Base-by-base conservation (phyloP, 148 eudicot species). In the Bassia scoparia region DNA sequence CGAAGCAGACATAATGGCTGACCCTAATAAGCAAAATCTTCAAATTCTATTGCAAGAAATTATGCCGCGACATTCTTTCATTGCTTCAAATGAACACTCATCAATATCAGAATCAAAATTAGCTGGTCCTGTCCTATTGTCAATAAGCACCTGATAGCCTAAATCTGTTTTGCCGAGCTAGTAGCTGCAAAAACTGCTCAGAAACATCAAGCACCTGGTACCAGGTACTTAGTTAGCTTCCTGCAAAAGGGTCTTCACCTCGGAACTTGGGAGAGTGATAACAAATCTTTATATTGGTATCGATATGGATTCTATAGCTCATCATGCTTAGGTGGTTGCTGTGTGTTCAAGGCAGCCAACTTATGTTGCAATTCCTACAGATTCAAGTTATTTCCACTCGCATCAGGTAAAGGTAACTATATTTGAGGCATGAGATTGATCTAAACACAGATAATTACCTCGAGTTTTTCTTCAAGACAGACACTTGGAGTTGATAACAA, bases 331-430 rank as follows among this genome's bases (percentile, higher is more conserved):
- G 67, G 76, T 0, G 91, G 91, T 71, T 81, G 86, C 78, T 88
- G 76, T 76, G 80, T 83, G 88, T 83, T 89, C 87, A 91, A 72
- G 77, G 81, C 68, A 62, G 88, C 96, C 79, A 94, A 72, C 78
- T 94, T 91, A 48, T 73, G 82, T 83, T 87, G 83, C 77, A 94
- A 84, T 81, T 91, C 97, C 98, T 94, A 72, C 60, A 84, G 74
- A 84, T 77, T 64, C 43, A 65, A 46, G 52, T 23, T n/a, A 72
- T 67, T 50, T 54, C 30, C 66, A 30, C 15, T 52, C 46, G n/a
- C 55, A 24, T 46, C 33, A 70, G 52, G 65, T 58, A 50, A 35
- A 23, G 41, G 43, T n/a, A 53, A 48, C 3, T n/a, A n/a, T 24
- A 70, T 65, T 35, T 61, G 31, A 44, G 46, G 24, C 46, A 66